Evolutionary conservation across 2,329 filamentous ascomycete species (phyloP).

Genomic region (Microcera coccophila): DNA sequence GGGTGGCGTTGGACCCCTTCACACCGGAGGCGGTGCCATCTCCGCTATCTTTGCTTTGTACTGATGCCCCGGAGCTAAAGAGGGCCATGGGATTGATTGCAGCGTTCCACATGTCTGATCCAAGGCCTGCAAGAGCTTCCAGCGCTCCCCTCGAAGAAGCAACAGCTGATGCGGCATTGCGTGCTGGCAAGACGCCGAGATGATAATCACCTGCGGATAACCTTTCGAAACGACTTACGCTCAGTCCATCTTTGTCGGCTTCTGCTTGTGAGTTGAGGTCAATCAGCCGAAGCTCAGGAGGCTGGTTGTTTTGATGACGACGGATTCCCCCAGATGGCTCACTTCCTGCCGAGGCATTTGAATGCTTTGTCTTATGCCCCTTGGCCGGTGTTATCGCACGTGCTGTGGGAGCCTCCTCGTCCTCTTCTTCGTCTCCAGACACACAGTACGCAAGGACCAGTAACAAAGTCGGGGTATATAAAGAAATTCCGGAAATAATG

Average conservation of each 20-base stretch:
- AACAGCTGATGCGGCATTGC: constrained; percentile 59
- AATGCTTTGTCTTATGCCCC: constrained; percentile 41
- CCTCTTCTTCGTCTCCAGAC: constrained; percentile 65
- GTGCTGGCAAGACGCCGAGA: constrained; percentile 75
- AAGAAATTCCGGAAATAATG: constrained; percentile 92
- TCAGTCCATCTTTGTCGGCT: constrained; percentile 80
- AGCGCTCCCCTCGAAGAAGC: constrained; percentile 68
- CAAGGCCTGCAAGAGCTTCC: constrained; percentile 68
- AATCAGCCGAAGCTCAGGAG: constrained; percentile 86
- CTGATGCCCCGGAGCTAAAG: constrained; percentile 81
- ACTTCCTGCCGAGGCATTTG: constrained; percentile 48
- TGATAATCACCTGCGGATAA: constrained; percentile 91
- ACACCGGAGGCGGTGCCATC: constrained; percentile 52
- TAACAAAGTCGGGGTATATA: constrained; percentile 90
- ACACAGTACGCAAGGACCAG: constrained; percentile 88
- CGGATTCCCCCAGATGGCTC: constrained; percentile 63
- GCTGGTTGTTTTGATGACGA: constrained; percentile 72
- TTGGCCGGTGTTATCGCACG: constrained; percentile 24
- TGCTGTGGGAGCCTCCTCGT: constrained; percentile 39
- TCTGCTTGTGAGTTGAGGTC: constrained; percentile 84
- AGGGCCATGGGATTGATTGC: constrained; percentile 83
- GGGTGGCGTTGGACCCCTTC: constrained; percentile 36
- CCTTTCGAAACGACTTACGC: constrained; percentile 80
- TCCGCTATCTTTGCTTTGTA: constrained; percentile 58
- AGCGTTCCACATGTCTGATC: constrained; percentile 81